Percentiles rank a stretch among this genome's conserved stretches.
phyloP scores from a whole-genome alignment of 2,329 filamentous ascomycete genomes.

The Beauveria sp. region DNA sequence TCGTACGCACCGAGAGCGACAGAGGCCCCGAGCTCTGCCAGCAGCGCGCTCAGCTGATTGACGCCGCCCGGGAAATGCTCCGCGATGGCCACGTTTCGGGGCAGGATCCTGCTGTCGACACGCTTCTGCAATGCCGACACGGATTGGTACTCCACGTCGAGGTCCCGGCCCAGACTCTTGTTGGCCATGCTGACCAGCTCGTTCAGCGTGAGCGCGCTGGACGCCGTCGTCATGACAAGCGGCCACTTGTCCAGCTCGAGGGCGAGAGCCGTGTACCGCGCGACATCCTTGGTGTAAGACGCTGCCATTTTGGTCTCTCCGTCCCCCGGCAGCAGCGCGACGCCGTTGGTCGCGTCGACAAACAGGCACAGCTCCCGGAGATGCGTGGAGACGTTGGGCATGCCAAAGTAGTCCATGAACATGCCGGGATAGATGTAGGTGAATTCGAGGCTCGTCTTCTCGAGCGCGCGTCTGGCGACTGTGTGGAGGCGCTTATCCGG shows the following conservation, averaged over 20 bases:
- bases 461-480: constrained; percentile 21
- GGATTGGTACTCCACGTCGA: constrained; percentile 22
- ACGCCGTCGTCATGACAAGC: constrained; percentile 20
- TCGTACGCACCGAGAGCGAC: constrained; percentile 25
- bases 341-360: constrained; percentile 20
- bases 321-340: constrained; percentile 23
- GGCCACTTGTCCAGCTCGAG: constrained; percentile 25
- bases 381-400: constrained; percentile 19
- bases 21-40: constrained; percentile 24
- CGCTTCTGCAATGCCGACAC: constrained; percentile 19
- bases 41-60: constrained; percentile 19
- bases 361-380: constrained; percentile 24
- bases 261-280: constrained; percentile 23
- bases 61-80: constrained; percentile 21
- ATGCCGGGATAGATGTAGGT: constrained; percentile 28
- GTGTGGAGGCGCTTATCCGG: constrained; percentile 25
- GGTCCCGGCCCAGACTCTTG: constrained; percentile 21
- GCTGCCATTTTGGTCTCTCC: constrained; percentile 25
- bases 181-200: constrained; percentile 24
- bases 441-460: constrained; percentile 25
- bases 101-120: constrained; percentile 17
- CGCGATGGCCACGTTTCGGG: constrained; percentile 21
- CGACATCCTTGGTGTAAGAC: constrained; percentile 24
- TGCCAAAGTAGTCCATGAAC: constrained; percentile 30
- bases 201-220: constrained; percentile 23